Evolutionary conservation across 139 green algal species (phyloP).

Genomic region (Yamagishiella unicocca): DNA sequence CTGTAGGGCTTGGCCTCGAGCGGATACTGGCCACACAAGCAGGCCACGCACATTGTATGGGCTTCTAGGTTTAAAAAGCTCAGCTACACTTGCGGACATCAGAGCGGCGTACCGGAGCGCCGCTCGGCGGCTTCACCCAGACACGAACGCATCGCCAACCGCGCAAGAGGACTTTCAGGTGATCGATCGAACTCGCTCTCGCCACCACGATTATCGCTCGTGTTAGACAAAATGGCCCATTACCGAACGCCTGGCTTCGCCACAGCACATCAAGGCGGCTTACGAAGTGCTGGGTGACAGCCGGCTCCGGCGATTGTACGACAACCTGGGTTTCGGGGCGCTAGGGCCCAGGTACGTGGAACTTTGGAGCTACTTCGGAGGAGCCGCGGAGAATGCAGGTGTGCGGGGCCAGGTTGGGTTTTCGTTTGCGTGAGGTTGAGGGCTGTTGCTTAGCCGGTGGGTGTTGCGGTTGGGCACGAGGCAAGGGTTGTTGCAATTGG

Average conservation of each 20-base stretch:
- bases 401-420: no score
- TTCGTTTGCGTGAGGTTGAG: no score
- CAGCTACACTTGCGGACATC: constrained; percentile 37
- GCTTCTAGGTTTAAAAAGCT: constrained; percentile 36
- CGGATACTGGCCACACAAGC: background rate
- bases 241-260: background rate
- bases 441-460: no score
- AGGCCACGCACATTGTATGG: constrained; percentile 41
- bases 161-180: constrained; percentile 53
- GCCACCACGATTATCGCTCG: no score
- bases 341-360: constrained; percentile 27
- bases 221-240: no score
- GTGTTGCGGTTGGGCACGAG: no score
- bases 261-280: constrained; percentile 30
- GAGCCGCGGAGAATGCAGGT: background rate
- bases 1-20: constrained; percentile 8
- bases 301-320: constrained; percentile 41
- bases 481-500: background rate
- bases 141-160: constrained; percentile 40
- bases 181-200: no score
- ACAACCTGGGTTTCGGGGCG: constrained; percentile 28
- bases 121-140: constrained; percentile 45
- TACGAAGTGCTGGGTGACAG: constrained; percentile 41
- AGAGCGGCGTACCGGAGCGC: constrained; percentile 26
- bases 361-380: constrained; percentile 20